Evolutionary conservation across 2,329 filamentous ascomycete species (phyloP).

Genomic region (Reticulascus tulasneorum): DNA sequence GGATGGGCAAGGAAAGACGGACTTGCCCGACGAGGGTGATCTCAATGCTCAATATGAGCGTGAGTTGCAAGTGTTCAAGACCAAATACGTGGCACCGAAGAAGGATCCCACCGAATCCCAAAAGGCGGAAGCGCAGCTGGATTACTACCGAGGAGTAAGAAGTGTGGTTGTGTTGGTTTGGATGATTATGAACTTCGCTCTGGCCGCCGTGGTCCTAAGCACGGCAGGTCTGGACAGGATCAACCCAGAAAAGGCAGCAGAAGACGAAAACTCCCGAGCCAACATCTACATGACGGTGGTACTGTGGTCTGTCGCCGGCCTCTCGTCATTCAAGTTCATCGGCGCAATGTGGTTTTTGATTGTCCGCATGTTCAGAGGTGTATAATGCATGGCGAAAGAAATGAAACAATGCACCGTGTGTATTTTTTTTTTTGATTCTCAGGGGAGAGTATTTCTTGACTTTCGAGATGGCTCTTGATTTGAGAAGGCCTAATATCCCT

Average conservation of each 20-base stretch:
- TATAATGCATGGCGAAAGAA: constrained; percentile 32
- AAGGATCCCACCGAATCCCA: constrained; percentile 51
- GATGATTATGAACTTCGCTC: constrained; percentile 94
- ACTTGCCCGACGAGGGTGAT: constrained; percentile 91
- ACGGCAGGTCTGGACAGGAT: constrained; percentile 76
- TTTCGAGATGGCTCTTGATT: no score
- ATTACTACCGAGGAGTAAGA: constrained; percentile 96
- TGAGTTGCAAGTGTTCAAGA: constrained; percentile 69
- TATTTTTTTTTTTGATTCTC: constrained; percentile 1
- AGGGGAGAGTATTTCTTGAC: no score
- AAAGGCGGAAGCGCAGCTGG: constrained; percentile 80
- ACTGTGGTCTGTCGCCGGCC: constrained; percentile 80
- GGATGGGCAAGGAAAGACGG: constrained; percentile 85
- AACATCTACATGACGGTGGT: constrained; percentile 84
- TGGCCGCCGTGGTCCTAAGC: constrained; percentile 81
- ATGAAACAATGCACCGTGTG: no score
- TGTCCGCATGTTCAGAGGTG: constrained; percentile 76
- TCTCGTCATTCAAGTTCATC: constrained; percentile 82
- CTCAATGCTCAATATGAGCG: constrained; percentile 92
- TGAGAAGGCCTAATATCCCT: no score
- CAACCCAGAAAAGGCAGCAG: constrained; percentile 36
- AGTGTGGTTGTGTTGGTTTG: constrained; percentile 88
- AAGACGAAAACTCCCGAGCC: constrained; percentile 51
- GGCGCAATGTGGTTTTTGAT: constrained; percentile 91
- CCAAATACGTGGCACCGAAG: constrained; percentile 71